Base-by-base conservation (phyloP, 768 basidiomycete species). In the Gloeophyllum trabeum region DNA sequence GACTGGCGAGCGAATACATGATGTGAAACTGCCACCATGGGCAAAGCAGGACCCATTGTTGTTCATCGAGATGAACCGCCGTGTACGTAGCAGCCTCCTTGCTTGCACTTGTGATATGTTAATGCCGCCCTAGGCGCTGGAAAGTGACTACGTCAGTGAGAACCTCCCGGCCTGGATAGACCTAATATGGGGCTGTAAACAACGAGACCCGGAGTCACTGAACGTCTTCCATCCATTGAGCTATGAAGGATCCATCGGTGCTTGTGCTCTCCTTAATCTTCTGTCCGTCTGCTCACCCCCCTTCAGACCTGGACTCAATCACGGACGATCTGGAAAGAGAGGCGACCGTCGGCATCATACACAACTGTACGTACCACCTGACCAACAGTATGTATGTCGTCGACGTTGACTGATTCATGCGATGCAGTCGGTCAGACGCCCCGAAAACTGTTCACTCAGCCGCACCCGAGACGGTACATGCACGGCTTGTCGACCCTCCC, bases 161-260 rank as follows among this genome's bases (percentile, higher is more conserved):
- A 70, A 84, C 49, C 67, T 97, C 7, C 79, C 85, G 0, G 71
- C 74, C 6, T 96, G 93, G 92, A 93, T 97, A 49, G 93, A 97
- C 53, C 70, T 96, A 23, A 86, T 93, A 40, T 97, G 92, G 88
- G 87, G 87, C 25, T 76, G 62, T 57, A 86, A 86, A 46, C 88
- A 94, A 66, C 77, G 76, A 3, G 89, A 93, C 53, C 65, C 75
- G 0, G 73, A 71, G 5, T 75, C 83, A 0, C 61, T 81, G 45
- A 97, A 96, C 51, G 84, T 81, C 5, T 96, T 89, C 64, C 92
- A 96, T 58, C 93, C 92, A 0, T 62, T 96, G 25, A 93, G 89
- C 13, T 96, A 96, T 52, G 90, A 92, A 51, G 90, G 91, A 3
- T 81, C 87, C 0, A 84, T 94, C 47, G 81, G 86, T 79, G 44